These are phyloP conservation scores for Lodderomyces oxycetoniae DNA, from an alignment of 1,139 yeast genomes.

Conservation along the genomic window DNA sequence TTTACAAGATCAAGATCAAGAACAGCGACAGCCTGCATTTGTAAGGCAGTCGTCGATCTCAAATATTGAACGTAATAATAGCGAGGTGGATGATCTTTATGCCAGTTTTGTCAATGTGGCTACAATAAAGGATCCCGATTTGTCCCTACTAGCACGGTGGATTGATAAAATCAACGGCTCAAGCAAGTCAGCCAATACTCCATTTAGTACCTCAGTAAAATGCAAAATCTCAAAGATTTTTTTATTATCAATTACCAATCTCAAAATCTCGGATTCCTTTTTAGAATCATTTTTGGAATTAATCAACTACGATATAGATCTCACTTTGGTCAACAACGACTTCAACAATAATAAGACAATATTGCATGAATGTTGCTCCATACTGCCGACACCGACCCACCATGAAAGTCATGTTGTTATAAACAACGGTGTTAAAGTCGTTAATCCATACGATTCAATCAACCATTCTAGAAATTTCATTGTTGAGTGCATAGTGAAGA, in stretches of 20 bases:
- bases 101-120: conserved; percentile 62
- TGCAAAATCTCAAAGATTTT: conserved; percentile 60
- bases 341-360: conserved; percentile 40
- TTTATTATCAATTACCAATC: conserved; percentile 54
- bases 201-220: conserved; percentile 16
- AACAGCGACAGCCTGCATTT: conserved; percentile 6
- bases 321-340: conserved; percentile 34
- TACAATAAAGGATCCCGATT: conserved; percentile 41
- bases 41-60: conserved; percentile 12
- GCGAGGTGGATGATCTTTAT: conserved; percentile 60
- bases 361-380: conserved; percentile 45
- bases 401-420: conserved; percentile 33
- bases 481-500: conserved; percentile 30
- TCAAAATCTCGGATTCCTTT: conserved; percentile 46
- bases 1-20: conserved; percentile 3
- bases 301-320: conserved; percentile 42
- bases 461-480: conserved; percentile 39
- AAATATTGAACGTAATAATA: conserved; percentile 16
- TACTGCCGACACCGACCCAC: conserved; percentile 30
- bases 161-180: conserved; percentile 40
- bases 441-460: conserved; percentile 39
- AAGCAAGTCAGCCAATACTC: conserved; percentile 5
- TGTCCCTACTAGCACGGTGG: conserved; percentile 46
- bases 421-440: conserved; percentile 44
- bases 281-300: conserved; percentile 41